A percentile compares a stretch with the other conserved stretches of the same genome.
These are phyloP conservation scores for Globisporangium radiosum DNA, from an alignment of 352 stramenopile genomes.

Conservation along the genomic window DNA sequence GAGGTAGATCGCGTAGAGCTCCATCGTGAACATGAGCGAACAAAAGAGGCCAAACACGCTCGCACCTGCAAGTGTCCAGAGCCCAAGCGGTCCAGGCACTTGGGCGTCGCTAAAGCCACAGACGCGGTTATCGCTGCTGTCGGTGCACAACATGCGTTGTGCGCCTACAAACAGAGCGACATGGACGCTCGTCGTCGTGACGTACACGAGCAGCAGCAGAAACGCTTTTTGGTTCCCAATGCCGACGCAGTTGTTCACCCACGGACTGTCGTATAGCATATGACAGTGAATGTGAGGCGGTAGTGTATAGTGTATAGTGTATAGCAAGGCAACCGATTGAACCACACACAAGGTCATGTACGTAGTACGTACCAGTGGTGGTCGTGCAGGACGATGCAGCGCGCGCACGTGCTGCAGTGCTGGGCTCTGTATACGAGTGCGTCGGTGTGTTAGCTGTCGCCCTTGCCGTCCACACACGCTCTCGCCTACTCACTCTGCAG, in stretches of 20 bases:
- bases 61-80: conserved; percentile 58
- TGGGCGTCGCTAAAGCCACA: conserved; percentile 60
- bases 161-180: conserved; percentile 41
- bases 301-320: background rate
- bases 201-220: conserved; percentile 75
- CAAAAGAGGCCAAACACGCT: conserved; percentile 75
- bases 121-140: conserved; percentile 12
- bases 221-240: conserved; percentile 81
- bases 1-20: conserved; percentile 70
- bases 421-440: conserved; percentile 34
- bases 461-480: background rate
- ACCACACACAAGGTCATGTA: background rate
- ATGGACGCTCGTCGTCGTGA: conserved; percentile 50
- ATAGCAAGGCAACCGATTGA: too few species aligned
- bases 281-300: background rate
- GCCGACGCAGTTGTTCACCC: conserved; percentile 85
- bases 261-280: conserved; percentile 33
- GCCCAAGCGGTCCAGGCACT: conserved; percentile 53
- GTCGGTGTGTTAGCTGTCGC: background rate
- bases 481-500: too few species aligned
- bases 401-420: conserved; percentile 69
- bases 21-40: conserved; percentile 70
- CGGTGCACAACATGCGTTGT: conserved; percentile 42
- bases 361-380: conserved; percentile 70
- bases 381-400: conserved; percentile 77